A percentile compares a stretch with the other conserved stretches of the same genome.
phyloP scores from a whole-genome alignment of 495 filamentous ascomycete genomes.

The Penicillium steckii region DNA sequence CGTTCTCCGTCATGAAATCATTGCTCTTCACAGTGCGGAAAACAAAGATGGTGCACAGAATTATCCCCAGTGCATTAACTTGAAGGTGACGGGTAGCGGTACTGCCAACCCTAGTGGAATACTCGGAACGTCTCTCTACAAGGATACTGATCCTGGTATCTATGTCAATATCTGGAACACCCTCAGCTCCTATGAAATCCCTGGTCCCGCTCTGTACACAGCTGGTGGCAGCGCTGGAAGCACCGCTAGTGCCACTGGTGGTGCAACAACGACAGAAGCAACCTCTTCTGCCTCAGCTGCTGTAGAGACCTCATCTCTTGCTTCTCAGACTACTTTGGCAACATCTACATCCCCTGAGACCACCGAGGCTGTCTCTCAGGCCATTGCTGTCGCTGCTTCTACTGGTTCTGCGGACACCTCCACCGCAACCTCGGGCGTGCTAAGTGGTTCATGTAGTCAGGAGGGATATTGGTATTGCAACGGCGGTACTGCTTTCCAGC shows the following conservation, averaged over 20 bases:
- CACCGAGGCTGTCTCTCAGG: background rate
- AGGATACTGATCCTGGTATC: conserved; percentile 56
- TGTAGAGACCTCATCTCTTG: conserved; percentile 9
- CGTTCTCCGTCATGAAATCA: conserved; percentile 76
- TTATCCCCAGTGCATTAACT: conserved; percentile 75
- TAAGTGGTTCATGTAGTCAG: conserved; percentile 43
- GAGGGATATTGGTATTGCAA: conserved; percentile 62
- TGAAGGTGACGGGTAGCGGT: conserved; percentile 63
- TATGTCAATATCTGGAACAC: conserved; percentile 59
- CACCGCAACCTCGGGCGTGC: conserved; percentile 11
- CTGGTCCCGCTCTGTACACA: conserved; percentile 48
- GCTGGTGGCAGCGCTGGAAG: conserved; percentile 5
- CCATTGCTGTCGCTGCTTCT: background rate
- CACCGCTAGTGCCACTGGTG: conserved; percentile 14
- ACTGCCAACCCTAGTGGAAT: conserved; percentile 53
- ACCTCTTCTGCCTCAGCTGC: conserved; percentile 16
- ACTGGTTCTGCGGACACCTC: background rate
- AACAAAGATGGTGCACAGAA: conserved; percentile 62
- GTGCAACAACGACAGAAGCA: conserved; percentile 5
- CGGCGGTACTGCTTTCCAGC: conserved; percentile 52
- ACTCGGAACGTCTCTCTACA: conserved; percentile 59
- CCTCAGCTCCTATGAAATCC: conserved; percentile 49
- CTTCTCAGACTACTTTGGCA: background rate
- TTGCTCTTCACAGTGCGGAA: conserved; percentile 65
- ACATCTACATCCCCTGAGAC: background rate